Evolutionary conservation across 306 rosid genomes (phyloP).

Genomic region (Casuarina cunninghamiana): DNA sequence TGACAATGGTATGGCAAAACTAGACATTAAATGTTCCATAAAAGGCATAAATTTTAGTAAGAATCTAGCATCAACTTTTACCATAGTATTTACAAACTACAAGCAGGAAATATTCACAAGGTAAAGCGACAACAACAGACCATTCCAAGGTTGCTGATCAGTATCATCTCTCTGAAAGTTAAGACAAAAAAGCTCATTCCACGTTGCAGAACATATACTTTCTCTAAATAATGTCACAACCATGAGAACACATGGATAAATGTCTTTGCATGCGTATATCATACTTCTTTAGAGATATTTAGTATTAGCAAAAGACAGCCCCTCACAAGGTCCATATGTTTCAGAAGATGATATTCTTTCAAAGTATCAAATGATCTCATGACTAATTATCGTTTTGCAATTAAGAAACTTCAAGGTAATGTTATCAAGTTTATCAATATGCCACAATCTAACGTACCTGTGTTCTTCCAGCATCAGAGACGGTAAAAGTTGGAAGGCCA

Average conservation of each 20-base stretch:
- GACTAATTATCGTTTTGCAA: not conserved
- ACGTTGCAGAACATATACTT: not conserved
- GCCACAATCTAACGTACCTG: conserved; percentile 53
- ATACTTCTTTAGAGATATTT: not conserved
- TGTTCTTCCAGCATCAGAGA: conserved; percentile 95
- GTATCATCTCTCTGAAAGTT: not conserved
- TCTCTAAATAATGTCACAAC: not conserved
- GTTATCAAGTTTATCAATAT: conserved; percentile 6
- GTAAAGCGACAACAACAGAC: not conserved
- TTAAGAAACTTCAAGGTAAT: not conserved
- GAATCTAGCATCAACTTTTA: not conserved
- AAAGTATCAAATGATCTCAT: not conserved
- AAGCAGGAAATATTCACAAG: not conserved
- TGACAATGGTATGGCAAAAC: not conserved
- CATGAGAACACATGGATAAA: not conserved
- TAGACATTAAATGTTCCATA: not conserved
- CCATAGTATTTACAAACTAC: not conserved
- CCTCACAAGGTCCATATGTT: not conserved
- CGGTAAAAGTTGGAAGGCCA: conserved; percentile 90
- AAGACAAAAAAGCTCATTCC: not conserved
- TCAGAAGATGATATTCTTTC: not conserved
- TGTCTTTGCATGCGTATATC: not conserved
- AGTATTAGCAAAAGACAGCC: not conserved
- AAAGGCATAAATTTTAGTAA: not conserved
- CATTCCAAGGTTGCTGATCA: not conserved